Evolutionary conservation across 192 early-diverging fungal species (phyloP), one percentile per base, ranked within the genome.

Genomic region (Paraglomus brasilianum): DNA sequence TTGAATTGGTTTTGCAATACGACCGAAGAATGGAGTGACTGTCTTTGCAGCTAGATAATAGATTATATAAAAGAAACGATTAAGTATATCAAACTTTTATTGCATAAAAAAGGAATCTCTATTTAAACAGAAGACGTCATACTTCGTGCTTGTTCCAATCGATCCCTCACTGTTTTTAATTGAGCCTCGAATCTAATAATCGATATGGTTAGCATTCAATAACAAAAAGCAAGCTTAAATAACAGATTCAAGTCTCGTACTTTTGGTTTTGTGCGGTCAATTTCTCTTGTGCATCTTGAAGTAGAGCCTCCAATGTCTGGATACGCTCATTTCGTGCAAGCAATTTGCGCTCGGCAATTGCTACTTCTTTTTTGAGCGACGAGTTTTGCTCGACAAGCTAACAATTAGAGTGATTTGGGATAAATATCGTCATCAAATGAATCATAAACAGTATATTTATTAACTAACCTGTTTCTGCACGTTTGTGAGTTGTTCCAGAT

Each of bases 371-470:
- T 86, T 99, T 99, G 49, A 98, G 82, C 10, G 88, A 89, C 2
- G 92, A 85, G 83, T 99, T 99, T 77, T 97, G 94, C 75, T 94
- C 93, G 7, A 99, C 95, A 48, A 99, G 86, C 78, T 90, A 66
- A 24, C 41, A 51, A 41, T 45, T 30, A 14, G 19, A 40, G 17
- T 21, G 38, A 46, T 17, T 21, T 13, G 8, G 22, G 38, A 36
- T 45, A 41, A 9, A 19, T 15, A 17, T 72, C n/a, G 10, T 52
- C 22, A 71, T 5, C 21, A 53, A 21, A 39, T n/a, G 30, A 3
- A 30, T 3, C 30, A 30, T 30, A 30, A 30, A 30, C 30, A 30
- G 30, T 30, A 1, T 7, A 49, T 36, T 36, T 24, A n/a, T 17
- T 10, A 14, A 15, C 59, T 75, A 66, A 75, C 79, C 66, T 90